phyloP scores from a whole-genome alignment of 352 stramenopile genomes.

The Phytopythium vexans region DNA sequence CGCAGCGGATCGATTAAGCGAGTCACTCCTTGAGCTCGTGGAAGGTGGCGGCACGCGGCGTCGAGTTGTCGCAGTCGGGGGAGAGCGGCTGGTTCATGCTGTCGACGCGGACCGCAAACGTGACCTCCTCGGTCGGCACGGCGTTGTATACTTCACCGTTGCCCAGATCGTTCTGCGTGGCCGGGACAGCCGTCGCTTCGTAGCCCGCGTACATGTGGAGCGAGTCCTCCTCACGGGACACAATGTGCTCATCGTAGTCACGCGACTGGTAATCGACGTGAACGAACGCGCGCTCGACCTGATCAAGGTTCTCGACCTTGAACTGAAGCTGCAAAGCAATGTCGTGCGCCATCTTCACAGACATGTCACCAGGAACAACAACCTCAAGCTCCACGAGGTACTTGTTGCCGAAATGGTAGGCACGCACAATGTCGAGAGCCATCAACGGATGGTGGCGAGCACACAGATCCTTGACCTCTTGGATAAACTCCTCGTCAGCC shows the following conservation, averaged over 20 bases:
- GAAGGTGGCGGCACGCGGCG: slow-evolving; percentile 10
- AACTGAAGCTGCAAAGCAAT: slow-evolving; percentile 94
- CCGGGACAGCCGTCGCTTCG: too few relatives aligned
- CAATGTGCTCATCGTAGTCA: slow-evolving; percentile 71
- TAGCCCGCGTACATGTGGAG: slow-evolving; percentile 43
- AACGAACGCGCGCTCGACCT: slow-evolving; percentile 94
- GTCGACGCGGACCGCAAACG: slow-evolving; percentile 1
- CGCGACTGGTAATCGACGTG: slow-evolving; percentile 93
- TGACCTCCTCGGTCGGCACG: slow-evolving; percentile 14
- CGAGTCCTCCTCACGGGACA: slow-evolving; percentile 49
- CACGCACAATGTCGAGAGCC: slow-evolving; percentile 84
- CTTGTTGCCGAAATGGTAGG: slow-evolving; percentile 94
- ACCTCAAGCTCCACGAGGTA: slow-evolving; percentile 95
- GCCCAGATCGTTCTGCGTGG: too few relatives aligned
- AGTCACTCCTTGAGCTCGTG: slow-evolving; percentile 12
- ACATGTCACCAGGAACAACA: slow-evolving; percentile 87
- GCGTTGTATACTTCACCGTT: slow-evolving; percentile 15
- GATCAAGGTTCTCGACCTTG: slow-evolving; percentile 88
- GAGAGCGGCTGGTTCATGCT: slow-evolving; percentile 4
- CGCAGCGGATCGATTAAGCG: too few relatives aligned
- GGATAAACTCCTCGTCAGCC: slow-evolving; percentile 86
- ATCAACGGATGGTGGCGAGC: slow-evolving; percentile 68
- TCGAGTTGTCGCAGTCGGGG: slow-evolving; percentile 5
- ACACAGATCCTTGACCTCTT: slow-evolving; percentile 81
- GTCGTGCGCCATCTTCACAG: slow-evolving; percentile 91